Evolutionary conservation across 2,329 filamentous ascomycete genomes (phyloP).

Genomic region (Aspergillus pseudotamarii): DNA sequence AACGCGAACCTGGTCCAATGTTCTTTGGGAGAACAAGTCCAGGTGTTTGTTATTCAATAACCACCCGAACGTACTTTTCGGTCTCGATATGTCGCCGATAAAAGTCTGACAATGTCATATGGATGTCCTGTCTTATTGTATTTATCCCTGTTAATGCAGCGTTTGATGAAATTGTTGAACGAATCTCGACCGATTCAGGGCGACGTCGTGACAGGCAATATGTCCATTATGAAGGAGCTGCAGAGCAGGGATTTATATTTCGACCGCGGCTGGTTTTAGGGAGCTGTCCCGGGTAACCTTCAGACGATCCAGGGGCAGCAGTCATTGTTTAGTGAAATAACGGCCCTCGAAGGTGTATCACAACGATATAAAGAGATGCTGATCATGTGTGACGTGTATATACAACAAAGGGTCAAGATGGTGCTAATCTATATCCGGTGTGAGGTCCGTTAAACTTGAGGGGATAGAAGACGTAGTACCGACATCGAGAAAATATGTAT

Average conservation of each 20-base stretch:
- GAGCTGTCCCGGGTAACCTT: too few species aligned
- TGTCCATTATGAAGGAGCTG: background rate
- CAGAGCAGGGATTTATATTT: too few species aligned
- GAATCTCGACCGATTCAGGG: background rate
- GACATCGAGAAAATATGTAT: background rate
- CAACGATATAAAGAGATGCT: background rate
- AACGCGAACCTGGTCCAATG: too few species aligned
- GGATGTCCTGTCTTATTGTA: background rate
- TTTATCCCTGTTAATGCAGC: background rate
- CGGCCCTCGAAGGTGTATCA: background rate
- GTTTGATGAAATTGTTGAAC: background rate
- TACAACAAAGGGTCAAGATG: background rate
- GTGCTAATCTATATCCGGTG: background rate
- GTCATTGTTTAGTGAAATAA: background rate
- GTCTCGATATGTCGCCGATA: background rate
- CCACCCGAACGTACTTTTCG: background rate
- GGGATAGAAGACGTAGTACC: background rate
- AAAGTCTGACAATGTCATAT: background rate
- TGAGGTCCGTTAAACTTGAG: background rate
- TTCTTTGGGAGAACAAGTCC: too few species aligned
- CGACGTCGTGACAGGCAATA: background rate
- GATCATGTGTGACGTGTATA: background rate
- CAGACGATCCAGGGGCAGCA: too few species aligned
- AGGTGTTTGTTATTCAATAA: background rate
- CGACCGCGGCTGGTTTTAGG: too few species aligned